Evolutionary conservation across 148 eudicot genomes (phyloP).

Genomic region (Euryodendron excelsum): DNA sequence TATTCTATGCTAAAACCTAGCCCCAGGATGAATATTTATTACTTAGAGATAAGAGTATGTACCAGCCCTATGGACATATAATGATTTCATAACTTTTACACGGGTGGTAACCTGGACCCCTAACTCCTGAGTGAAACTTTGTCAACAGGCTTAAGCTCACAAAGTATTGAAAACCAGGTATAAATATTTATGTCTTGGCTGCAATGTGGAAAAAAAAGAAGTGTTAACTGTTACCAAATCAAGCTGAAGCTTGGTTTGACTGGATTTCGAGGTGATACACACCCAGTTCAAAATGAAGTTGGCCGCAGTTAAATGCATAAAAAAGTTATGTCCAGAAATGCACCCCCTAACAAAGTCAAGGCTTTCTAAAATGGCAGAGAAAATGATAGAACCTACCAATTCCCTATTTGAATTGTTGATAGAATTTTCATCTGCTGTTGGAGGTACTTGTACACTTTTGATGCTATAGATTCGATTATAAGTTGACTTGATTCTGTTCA

Average conservation of each 20-base stretch:
- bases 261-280: neutral
- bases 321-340: neutral
- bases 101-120: neutral
- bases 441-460: constrained; percentile 27
- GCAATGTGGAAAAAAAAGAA: neutral
- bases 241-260: neutral
- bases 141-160: neutral
- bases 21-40: neutral
- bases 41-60: neutral
- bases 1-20: constrained; percentile 3
- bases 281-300: neutral
- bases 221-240: neutral
- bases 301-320: neutral
- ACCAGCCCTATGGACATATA: constrained; percentile 3
- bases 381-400: constrained; percentile 44
- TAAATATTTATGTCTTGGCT: neutral
- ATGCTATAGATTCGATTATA: constrained; percentile 64
- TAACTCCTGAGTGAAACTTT: neutral
- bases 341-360: neutral
- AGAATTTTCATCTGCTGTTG: constrained; percentile 40
- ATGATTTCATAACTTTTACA: neutral
- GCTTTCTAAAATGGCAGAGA: neutral
- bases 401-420: constrained; percentile 37
- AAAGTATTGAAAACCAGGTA: neutral
- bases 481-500: constrained; percentile 70